phyloP scores from a whole-genome alignment of 2,329 filamentous ascomycete species.

The Gnomoniopsis smithogilvyi region DNA sequence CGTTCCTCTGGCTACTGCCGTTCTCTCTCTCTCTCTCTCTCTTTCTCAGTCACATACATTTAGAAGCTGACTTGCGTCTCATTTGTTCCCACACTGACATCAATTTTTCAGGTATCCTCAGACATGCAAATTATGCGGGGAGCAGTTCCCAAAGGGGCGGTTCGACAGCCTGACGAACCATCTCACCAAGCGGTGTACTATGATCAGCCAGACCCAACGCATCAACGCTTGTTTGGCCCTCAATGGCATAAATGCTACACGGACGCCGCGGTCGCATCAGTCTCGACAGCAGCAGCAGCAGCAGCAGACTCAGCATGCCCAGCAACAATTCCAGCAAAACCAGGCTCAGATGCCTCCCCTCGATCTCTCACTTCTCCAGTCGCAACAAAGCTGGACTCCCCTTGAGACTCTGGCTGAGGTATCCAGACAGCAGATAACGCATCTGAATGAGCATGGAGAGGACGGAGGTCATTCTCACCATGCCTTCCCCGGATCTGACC shows the following conservation, averaged over 20 bases:
- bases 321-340: conserved; percentile 36
- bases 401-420: conserved; percentile 86
- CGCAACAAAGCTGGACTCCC: conserved; percentile 68
- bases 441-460: conserved; percentile 55
- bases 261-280: conserved; percentile 3
- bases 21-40: not conserved
- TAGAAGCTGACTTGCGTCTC: conserved; percentile 52
- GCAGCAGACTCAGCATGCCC: conserved; percentile 19
- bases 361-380: conserved; percentile 37
- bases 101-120: conserved; percentile 89
- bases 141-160: conserved; percentile 86
- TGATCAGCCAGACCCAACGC: conserved; percentile 70
- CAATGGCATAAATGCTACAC: conserved; percentile 61
- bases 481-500: conserved; percentile 27
- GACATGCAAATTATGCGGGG: conserved; percentile 83
- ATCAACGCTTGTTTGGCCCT: conserved; percentile 72
- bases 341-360: conserved; percentile 33
- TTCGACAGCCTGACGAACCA: conserved; percentile 80
- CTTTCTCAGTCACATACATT: not conserved
- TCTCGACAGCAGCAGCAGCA: conserved; percentile 17
- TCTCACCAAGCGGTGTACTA: conserved; percentile 82
- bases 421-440: conserved; percentile 69
- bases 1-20: not conserved
- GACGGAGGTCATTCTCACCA: conserved; percentile 45
- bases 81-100: conserved; percentile 74